Evolutionary conservation across 306 rosid genomes (phyloP).

Genomic region (Prinsepia uniflora): DNA sequence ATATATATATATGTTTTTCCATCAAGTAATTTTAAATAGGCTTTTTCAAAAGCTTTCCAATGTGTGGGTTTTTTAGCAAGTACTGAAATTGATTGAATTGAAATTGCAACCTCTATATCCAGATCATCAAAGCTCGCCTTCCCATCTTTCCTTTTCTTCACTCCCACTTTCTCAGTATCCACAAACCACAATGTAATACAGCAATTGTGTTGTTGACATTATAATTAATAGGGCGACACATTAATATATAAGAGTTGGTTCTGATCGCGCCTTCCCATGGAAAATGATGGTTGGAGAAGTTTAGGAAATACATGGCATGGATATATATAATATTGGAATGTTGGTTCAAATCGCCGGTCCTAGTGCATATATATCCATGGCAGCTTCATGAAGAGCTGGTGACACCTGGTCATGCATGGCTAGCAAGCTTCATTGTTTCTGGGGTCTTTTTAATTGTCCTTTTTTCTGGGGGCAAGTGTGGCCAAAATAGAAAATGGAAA

Average conservation of each 20-base stretch:
- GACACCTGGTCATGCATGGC: too few relatives aligned
- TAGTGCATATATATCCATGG: constrained; percentile 1
- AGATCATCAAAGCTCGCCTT: not conserved
- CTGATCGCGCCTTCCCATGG: too few relatives aligned
- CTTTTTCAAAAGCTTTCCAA: not conserved
- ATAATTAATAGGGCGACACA: too few relatives aligned
- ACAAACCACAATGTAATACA: not conserved
- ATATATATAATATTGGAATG: not conserved
- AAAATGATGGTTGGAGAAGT: not conserved
- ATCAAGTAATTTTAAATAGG: not conserved
- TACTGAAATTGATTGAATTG: not conserved
- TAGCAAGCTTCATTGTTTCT: constrained; percentile 18
- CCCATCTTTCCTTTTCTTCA: not conserved
- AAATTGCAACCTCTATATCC: not conserved
- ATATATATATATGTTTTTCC: too few relatives aligned
- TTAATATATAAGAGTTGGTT: too few relatives aligned
- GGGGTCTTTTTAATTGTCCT: constrained; percentile 11
- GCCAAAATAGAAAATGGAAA: constrained; percentile 21
- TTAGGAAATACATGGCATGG: not conserved
- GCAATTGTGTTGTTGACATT: too few relatives aligned
- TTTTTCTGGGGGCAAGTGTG: not conserved
- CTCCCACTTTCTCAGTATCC: not conserved
- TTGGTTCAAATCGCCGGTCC: constrained; percentile 13
- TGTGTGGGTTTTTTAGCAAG: not conserved
- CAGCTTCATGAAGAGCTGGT: too few relatives aligned